Conservation (phyloP, 768 basidiomycete genomes). For the Mycena alexandri region DNA sequence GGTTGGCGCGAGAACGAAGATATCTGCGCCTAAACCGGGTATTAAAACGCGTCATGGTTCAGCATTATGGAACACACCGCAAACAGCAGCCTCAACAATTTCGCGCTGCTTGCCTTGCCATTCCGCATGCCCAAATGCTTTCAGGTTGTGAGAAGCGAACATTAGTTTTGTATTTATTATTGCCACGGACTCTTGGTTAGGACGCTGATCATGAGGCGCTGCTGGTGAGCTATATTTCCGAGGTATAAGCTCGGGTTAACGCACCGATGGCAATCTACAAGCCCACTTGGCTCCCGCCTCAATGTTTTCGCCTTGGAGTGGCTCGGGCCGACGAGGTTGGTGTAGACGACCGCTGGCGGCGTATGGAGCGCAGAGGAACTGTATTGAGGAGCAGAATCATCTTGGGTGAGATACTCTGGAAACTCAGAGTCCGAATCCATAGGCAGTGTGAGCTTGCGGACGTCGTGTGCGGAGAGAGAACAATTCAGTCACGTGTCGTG, state of each 20-base stretch:
- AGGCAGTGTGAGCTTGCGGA: too few relatives aligned
- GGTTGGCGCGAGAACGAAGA: slow-evolving; percentile 87
- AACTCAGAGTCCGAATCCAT: slow-evolving; percentile 35
- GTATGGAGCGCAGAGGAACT: slow-evolving; percentile 32
- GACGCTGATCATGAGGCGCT: slow-evolving; percentile 4
- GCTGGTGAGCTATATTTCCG: background rate
- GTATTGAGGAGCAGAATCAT: slow-evolving; percentile 16
- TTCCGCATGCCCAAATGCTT: slow-evolving; percentile 76
- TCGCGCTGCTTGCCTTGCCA: slow-evolving; percentile 86
- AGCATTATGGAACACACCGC: slow-evolving; percentile 54
- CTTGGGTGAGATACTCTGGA: slow-evolving; percentile 17
- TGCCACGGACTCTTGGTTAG: slow-evolving; percentile 24
- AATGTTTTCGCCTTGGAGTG: slow-evolving; percentile 32
- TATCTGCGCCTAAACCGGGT: slow-evolving; percentile 66
- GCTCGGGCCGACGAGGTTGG: slow-evolving; percentile 30
- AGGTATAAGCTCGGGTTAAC: background rate
- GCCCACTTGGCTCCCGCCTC: slow-evolving; percentile 32
- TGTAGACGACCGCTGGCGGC: slow-evolving; percentile 30
- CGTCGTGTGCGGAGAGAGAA: too few relatives aligned
- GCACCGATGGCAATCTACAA: slow-evolving; percentile 39
- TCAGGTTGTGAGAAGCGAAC: background rate
- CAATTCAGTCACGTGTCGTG: too few relatives aligned
- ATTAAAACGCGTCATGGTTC: background rate
- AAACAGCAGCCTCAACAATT: slow-evolving; percentile 77
- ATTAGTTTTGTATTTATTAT: too few relatives aligned